Conservation (phyloP, 371 early-diverging fungal genomes). For the Apophysomyces ossiformis region DNA sequence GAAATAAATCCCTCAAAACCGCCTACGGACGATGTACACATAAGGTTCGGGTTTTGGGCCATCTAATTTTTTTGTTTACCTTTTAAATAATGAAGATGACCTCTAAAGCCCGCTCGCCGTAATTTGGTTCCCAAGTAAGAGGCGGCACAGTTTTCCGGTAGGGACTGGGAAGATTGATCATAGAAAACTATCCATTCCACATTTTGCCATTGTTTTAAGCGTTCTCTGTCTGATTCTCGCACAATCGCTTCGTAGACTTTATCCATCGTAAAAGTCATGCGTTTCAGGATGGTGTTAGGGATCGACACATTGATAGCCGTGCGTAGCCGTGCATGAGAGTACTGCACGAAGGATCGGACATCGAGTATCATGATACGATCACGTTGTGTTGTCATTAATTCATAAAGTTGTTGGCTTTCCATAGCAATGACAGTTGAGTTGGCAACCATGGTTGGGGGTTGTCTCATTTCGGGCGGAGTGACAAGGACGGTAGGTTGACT, state of each 20-base stretch:
- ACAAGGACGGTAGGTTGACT: constrained; percentile 39
- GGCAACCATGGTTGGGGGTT: neutral
- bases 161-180: constrained; percentile 50
- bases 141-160: constrained; percentile 50
- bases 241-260: constrained; percentile 61
- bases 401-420: constrained; percentile 9
- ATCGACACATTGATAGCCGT: constrained; percentile 59
- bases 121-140: constrained; percentile 48
- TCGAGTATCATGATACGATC: constrained; percentile 49
- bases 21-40: constrained; percentile 24
- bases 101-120: constrained; percentile 36
- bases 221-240: constrained; percentile 43
- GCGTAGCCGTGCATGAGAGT: constrained; percentile 48
- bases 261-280: constrained; percentile 62
- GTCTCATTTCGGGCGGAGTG: constrained; percentile 9
- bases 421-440: constrained; percentile 12
- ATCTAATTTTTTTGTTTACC: constrained; percentile 33
- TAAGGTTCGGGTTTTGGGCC: too few species aligned
- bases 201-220: constrained; percentile 48
- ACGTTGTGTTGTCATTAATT: constrained; percentile 10
- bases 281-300: constrained; percentile 61
- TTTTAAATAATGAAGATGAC: constrained; percentile 53
- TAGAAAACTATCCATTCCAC: constrained; percentile 59
- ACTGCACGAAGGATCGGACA: constrained; percentile 59
- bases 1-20: constrained; percentile 47